These are phyloP conservation scores for Zancudomyces culisetae DNA, from an alignment of 371 early-diverging fungal genomes.

Conservation along the genomic window DNA sequence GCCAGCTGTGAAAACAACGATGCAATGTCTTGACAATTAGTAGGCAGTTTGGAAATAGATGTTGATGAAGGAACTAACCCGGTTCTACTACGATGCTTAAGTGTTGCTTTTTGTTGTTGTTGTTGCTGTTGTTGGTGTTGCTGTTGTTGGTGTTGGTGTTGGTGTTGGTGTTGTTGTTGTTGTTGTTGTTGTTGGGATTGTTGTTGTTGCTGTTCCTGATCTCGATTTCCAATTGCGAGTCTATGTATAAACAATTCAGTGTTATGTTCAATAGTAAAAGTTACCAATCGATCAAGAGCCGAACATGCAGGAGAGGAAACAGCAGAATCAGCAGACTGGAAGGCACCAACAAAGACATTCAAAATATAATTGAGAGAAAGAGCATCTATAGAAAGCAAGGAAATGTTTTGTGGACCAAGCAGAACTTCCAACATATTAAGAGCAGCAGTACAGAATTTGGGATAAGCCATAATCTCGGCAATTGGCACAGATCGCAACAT, in stretches of 20 bases:
- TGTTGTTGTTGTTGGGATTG: too few relatives aligned
- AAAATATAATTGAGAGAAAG: conserved; percentile 21
- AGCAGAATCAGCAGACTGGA: conserved; percentile 27
- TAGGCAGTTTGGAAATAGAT: neutral
- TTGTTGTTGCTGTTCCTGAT: too few relatives aligned
- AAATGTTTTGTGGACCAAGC: conserved; percentile 11
- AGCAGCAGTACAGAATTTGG: conserved; percentile 18
- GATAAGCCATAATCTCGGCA: conserved; percentile 38
- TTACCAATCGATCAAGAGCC: conserved; percentile 45
- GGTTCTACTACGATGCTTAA: too few relatives aligned
- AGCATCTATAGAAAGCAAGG: conserved; percentile 17
- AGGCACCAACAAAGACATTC: conserved; percentile 25
- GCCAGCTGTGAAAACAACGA: conserved; percentile 7
- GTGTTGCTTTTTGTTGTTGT: too few relatives aligned
- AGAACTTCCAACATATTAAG: conserved; percentile 17
- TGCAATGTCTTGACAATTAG: neutral
- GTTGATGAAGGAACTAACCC: too few relatives aligned
- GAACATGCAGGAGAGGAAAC: conserved; percentile 49
- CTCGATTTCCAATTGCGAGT: neutral
- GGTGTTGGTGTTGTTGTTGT: too few relatives aligned
- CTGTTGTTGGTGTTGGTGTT: too few relatives aligned
- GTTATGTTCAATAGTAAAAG: conserved; percentile 43
- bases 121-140: too few relatives aligned
- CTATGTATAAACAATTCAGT: neutral
- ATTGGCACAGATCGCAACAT: conserved; percentile 51